Evolutionary conservation across 2,329 filamentous ascomycete genomes (phyloP).

Genomic region (Neophaeococcomyces aloes): DNA sequence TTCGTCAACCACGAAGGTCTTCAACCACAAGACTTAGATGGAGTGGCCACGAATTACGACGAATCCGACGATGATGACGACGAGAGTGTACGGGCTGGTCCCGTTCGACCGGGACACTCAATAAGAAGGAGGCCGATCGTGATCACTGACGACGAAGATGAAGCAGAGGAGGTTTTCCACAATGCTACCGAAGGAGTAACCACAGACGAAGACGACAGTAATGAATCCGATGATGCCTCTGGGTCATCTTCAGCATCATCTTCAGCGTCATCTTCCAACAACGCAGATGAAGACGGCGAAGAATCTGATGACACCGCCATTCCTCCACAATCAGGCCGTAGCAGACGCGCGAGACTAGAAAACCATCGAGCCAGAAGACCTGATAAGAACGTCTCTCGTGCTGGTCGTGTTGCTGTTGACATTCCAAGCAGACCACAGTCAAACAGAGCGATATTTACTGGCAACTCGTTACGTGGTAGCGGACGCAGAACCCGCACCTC

Average conservation of each 20-base stretch:
- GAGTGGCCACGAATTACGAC: constrained; percentile 4
- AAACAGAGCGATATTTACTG: too few relatives aligned
- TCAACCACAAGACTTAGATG: neutral
- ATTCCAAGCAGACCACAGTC: too few relatives aligned
- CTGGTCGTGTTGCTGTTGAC: too few relatives aligned
- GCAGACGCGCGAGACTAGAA: constrained; percentile 12
- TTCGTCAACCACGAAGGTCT: neutral
- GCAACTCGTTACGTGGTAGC: too few relatives aligned
- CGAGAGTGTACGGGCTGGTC: constrained; percentile 12
- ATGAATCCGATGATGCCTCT: constrained; percentile 5
- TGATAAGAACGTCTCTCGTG: too few relatives aligned
- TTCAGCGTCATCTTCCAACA: neutral
- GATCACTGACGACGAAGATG: constrained; percentile 17
- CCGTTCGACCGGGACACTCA: neutral
- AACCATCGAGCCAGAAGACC: constrained; percentile 14
- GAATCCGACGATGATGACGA: constrained; percentile 13
- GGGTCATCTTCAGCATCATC: constrained; percentile 3
- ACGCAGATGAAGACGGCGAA: constrained; percentile 6
- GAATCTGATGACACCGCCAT: constrained; percentile 17
- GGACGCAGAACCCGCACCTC: too few relatives aligned
- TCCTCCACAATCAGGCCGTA: constrained; percentile 14
- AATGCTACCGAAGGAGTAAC: constrained; percentile 1
- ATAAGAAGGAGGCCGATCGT: constrained; percentile 7
- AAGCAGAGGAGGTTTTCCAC: constrained; percentile 8
- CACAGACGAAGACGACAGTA: constrained; percentile 2